A percentile compares a stretch with the other conserved stretches of the same genome.
Evolutionary conservation across 805 yeast species (phyloP).

Genomic region (Starmerella davenportii): DNA sequence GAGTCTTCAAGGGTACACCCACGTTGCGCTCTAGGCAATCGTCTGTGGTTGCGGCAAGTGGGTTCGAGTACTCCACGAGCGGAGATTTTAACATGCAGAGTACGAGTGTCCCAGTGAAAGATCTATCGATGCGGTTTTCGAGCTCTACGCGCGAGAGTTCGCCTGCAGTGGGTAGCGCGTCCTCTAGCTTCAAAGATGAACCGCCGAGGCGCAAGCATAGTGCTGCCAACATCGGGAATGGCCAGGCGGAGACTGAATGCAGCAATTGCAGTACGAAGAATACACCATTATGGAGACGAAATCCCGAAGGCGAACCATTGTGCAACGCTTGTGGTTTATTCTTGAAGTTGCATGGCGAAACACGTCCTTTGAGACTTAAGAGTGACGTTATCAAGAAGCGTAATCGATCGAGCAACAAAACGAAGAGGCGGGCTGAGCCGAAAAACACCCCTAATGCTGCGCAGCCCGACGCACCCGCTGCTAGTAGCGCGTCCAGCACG

Average conservation of each 20-base stretch:
- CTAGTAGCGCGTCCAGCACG: conserved; percentile 1
- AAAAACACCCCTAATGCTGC: neutral
- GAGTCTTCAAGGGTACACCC: conserved; percentile 13
- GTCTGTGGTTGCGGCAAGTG: conserved; percentile 3
- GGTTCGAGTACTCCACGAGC: conserved; percentile 4
- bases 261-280: conserved; percentile 83
- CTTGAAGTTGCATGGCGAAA: conserved; percentile 83
- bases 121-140: neutral
- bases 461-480: neutral
- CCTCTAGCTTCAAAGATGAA: neutral
- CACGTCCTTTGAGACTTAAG: conserved; percentile 80
- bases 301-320: conserved; percentile 82
- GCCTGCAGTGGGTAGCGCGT: conserved; percentile 1
- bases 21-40: conserved; percentile 10
- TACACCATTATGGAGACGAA: conserved; percentile 90
- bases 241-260: conserved; percentile 28
- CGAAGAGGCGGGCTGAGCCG: conserved; percentile 5
- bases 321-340: conserved; percentile 96
- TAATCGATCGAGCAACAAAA: conserved; percentile 32
- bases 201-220: neutral
- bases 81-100: neutral
- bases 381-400: conserved; percentile 89
- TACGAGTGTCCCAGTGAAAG: neutral
- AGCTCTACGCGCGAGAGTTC: conserved; percentile 1
- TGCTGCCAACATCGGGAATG: neutral